Evolutionary conservation across 2,329 filamentous ascomycete species (phyloP).

Genomic region (Pochonia chlamydosporia): DNA sequence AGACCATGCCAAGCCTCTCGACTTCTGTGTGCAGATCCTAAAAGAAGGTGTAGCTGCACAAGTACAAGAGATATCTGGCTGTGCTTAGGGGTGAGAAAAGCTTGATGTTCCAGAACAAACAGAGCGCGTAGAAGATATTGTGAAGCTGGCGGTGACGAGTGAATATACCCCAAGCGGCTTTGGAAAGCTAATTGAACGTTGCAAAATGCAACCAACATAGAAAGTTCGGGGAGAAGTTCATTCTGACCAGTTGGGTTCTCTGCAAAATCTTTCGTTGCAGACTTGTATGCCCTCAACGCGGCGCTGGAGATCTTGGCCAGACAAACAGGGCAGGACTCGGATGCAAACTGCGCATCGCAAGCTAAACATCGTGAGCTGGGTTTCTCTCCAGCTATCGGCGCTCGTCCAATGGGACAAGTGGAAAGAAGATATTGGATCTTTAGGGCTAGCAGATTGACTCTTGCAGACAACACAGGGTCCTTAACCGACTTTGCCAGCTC

Average conservation of each 20-base stretch:
- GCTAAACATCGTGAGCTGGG: conserved; percentile 18
- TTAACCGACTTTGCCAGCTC: conserved; percentile 22
- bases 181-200: conserved; percentile 24
- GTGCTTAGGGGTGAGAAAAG: conserved; percentile 38
- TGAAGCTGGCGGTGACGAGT: conserved; percentile 13
- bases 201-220: conserved; percentile 28
- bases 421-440: conserved; percentile 40
- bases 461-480: conserved; percentile 17
- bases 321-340: conserved; percentile 15
- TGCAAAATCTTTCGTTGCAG: conserved; percentile 3
- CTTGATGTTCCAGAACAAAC: conserved; percentile 43
- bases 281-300: conserved; percentile 15
- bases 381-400: conserved; percentile 12
- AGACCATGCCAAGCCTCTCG: conserved; percentile 43
- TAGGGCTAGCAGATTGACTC: conserved; percentile 28
- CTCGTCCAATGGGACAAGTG: conserved; percentile 28
- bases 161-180: conserved; percentile 1
- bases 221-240: conserved; percentile 25
- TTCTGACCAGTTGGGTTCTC: conserved; percentile 5
- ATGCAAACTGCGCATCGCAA: conserved; percentile 15
- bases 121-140: conserved; percentile 41
- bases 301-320: conserved; percentile 17
- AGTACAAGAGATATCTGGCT: conserved; percentile 43
- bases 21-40: conserved; percentile 44
- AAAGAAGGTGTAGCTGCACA: conserved; percentile 43